Evolutionary conservation across 768 basidiomycete genomes (phyloP).

Genomic region (Termitomyces sp.): DNA sequence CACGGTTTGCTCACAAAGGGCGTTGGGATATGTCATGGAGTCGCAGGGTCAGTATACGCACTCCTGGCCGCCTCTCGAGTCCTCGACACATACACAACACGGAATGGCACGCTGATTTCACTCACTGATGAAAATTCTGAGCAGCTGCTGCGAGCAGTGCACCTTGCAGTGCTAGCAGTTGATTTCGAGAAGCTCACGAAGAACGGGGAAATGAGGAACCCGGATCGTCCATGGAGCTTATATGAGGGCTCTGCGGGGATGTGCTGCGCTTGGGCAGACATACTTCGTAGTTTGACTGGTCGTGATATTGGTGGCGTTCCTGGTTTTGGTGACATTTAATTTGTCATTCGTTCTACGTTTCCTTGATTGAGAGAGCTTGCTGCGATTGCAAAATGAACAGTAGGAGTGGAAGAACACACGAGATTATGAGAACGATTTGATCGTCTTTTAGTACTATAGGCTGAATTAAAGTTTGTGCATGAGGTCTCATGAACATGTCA

Average conservation of each 20-base stretch:
- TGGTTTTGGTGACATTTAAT: slow-evolving; percentile 33
- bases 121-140: background rate
- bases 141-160: slow-evolving; percentile 27
- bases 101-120: background rate
- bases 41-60: slow-evolving; percentile 47
- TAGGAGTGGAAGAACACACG: no score
- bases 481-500: no score
- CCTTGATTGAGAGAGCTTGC: background rate
- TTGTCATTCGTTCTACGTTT: no score
- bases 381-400: no score
- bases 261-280: slow-evolving; percentile 51
- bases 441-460: no score
- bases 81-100: slow-evolving; percentile 21
- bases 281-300: slow-evolving; percentile 26
- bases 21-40: slow-evolving; percentile 55
- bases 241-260: slow-evolving; percentile 56
- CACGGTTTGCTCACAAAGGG: slow-evolving; percentile 50
- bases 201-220: slow-evolving; percentile 35
- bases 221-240: slow-evolving; percentile 50
- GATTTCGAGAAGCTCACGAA: slow-evolving; percentile 24
- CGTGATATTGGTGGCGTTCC: slow-evolving; percentile 26
- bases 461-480: no score
- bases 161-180: slow-evolving; percentile 42
- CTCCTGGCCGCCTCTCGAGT: slow-evolving; percentile 42
- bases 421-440: no score